Percentiles rank a stretch among this genome's conserved stretches.
phyloP scores from a whole-genome alignment of 345 rosid species.

The Gossypium turneri region DNA sequence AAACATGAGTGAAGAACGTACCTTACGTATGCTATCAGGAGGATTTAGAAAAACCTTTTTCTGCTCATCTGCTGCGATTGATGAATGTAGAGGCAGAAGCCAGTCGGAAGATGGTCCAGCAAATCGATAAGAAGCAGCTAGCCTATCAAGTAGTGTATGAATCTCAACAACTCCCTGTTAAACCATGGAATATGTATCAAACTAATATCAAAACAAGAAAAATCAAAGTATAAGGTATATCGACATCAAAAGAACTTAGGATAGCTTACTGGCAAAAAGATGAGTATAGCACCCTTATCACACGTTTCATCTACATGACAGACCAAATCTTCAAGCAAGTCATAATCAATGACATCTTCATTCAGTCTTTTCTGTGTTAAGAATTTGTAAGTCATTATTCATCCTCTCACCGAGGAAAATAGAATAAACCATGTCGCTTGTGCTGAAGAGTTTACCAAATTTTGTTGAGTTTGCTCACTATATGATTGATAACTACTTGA shows the following conservation, averaged over 20 bases:
- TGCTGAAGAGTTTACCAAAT: constrained; percentile 52
- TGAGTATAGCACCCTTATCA: constrained; percentile 71
- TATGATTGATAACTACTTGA: constrained; percentile 56
- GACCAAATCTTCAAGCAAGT: constrained; percentile 86
- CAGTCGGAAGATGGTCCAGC: constrained; percentile 78
- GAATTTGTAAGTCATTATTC: constrained; percentile 6
- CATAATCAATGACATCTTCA: constrained; percentile 81
- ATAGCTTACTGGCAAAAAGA: constrained; percentile 77
- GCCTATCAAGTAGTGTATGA: constrained; percentile 59
- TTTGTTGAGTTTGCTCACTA: constrained; percentile 61
- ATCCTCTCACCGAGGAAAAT: background rate
- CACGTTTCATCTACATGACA: constrained; percentile 80
- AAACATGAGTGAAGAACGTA: constrained; percentile 23
- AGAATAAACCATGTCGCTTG: background rate
- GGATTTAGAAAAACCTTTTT: constrained; percentile 74
- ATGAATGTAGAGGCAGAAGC: constrained; percentile 90
- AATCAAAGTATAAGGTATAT: background rate
- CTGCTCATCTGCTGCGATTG: constrained; percentile 67
- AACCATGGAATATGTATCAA: constrained; percentile 8
- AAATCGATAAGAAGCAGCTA: constrained; percentile 78
- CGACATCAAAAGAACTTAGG: background rate
- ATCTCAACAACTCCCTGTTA: constrained; percentile 81
- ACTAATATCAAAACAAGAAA: background rate
- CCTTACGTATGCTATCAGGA: constrained; percentile 74
- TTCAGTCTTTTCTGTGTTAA: constrained; percentile 66